phyloP scores from a whole-genome alignment of 768 basidiomycete species.

The Auricularia sp. region DNA sequence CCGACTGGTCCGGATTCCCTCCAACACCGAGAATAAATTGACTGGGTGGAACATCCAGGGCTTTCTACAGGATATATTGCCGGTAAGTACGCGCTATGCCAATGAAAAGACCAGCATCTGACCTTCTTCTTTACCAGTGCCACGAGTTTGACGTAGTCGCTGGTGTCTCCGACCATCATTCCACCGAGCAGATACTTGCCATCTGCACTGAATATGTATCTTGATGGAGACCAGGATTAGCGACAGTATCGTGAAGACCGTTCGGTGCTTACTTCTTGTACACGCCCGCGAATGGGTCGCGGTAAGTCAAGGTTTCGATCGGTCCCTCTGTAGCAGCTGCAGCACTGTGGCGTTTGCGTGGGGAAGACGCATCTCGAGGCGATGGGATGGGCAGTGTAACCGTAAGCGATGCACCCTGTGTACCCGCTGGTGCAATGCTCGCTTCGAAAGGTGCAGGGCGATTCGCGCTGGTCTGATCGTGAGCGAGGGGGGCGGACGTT shows the following conservation, averaged over 20 bases:
- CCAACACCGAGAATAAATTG: slow-evolving; percentile 54
- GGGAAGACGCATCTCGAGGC: slow-evolving; percentile 9
- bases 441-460: background rate
- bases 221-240: slow-evolving; percentile 7
- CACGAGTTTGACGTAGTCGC: slow-evolving; percentile 61
- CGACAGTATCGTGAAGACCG: background rate
- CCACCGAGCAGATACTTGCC: slow-evolving; percentile 66
- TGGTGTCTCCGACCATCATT: slow-evolving; percentile 71
- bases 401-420: background rate
- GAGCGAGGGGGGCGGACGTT: slow-evolving; percentile 6
- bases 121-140: slow-evolving; percentile 62
- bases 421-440: background rate
- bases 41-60: slow-evolving; percentile 52
- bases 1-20: slow-evolving; percentile 43
- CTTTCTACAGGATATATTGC: slow-evolving; percentile 34
- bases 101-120: slow-evolving; percentile 5
- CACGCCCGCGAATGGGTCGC: slow-evolving; percentile 58
- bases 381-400: slow-evolving; percentile 5
- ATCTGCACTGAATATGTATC: slow-evolving; percentile 60
- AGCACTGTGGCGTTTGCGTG: slow-evolving; percentile 16
- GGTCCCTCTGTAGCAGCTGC: slow-evolving; percentile 27
- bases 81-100: background rate
- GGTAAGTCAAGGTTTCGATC: slow-evolving; percentile 53
- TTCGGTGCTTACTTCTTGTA: slow-evolving; percentile 50
- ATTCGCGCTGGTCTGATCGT: slow-evolving; percentile 13